Evolutionary conservation across 2,329 filamentous ascomycete species (phyloP).

Genomic region (Fusarium gaditjirri): DNA sequence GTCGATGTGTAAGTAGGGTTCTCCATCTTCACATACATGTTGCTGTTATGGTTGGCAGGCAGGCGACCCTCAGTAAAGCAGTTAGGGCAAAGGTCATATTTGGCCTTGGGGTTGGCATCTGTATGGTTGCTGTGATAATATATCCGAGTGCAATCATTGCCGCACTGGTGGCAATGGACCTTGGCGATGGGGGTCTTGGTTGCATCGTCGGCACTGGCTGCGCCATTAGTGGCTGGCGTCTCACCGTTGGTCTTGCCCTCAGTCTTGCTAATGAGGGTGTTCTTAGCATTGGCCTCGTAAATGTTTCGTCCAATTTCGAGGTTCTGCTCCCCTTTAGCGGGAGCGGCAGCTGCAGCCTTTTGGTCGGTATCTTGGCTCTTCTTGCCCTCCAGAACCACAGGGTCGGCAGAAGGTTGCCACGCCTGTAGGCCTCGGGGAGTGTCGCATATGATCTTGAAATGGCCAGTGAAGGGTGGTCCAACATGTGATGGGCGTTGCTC

Average conservation of each 20-base stretch:
- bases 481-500: conserved; percentile 95
- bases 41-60: conserved; percentile 79
- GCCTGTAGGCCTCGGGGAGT: conserved; percentile 94
- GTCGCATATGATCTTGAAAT: conserved; percentile 96
- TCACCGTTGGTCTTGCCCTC: conserved; percentile 83
- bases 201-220: conserved; percentile 66
- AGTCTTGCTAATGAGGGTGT: conserved; percentile 72
- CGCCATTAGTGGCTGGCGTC: conserved; percentile 72
- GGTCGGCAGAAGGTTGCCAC: conserved; percentile 89
- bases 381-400: conserved; percentile 71
- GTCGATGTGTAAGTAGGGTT: conserved; percentile 83
- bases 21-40: conserved; percentile 89
- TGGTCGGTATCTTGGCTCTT: conserved; percentile 75
- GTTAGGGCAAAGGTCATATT: conserved; percentile 90
- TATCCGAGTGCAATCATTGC: conserved; percentile 82
- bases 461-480: conserved; percentile 94
- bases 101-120: conserved; percentile 71
- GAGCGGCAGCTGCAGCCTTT: conserved; percentile 72
- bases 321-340: conserved; percentile 83
- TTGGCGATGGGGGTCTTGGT: conserved; percentile 74
- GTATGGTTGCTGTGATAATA: conserved; percentile 69
- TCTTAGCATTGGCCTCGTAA: conserved; percentile 91
- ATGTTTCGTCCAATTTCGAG: conserved; percentile 95
- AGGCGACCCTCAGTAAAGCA: conserved; percentile 89
- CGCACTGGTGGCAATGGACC: conserved; percentile 90